phyloP scores from a whole-genome alignment of 2,329 filamentous ascomycete genomes.

The Penicillium occitanis region DNA sequence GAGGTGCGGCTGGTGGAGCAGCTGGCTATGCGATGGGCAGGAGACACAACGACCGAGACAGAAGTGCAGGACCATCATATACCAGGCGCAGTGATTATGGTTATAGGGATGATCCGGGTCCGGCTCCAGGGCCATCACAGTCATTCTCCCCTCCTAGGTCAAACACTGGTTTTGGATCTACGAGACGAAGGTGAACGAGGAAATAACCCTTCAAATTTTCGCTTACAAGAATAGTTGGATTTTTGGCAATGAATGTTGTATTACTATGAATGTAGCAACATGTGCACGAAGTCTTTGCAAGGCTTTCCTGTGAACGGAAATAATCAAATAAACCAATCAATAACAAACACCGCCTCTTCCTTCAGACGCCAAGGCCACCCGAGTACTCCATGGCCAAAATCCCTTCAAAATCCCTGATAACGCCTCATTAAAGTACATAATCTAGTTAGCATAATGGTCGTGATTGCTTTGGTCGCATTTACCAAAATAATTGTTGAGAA shows the following conservation, averaged over 20 bases:
- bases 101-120: constrained; percentile 36
- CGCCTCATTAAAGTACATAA: constrained; percentile 14
- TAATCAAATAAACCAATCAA: neutral
- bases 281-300: neutral
- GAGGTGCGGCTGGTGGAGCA: constrained; percentile 43
- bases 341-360: neutral
- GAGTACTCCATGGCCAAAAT: neutral
- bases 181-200: constrained; percentile 38
- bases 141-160: constrained; percentile 34
- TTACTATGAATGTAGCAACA: constrained; percentile 10
- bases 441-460: constrained; percentile 1
- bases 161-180: constrained; percentile 50
- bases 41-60: neutral
- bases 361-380: neutral
- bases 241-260: neutral
- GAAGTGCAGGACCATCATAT: neutral
- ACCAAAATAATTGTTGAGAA: neutral
- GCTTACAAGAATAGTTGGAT: neutral
- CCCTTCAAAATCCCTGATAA: neutral
- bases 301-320: neutral
- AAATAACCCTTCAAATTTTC: neutral
- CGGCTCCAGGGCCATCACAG: constrained; percentile 34
- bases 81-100: constrained; percentile 26
- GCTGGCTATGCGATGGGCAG: constrained; percentile 21
- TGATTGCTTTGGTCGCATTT: neutral